Conservation (phyloP, 495 filamentous ascomycete genomes). For the Talaromyces liani region DNA sequence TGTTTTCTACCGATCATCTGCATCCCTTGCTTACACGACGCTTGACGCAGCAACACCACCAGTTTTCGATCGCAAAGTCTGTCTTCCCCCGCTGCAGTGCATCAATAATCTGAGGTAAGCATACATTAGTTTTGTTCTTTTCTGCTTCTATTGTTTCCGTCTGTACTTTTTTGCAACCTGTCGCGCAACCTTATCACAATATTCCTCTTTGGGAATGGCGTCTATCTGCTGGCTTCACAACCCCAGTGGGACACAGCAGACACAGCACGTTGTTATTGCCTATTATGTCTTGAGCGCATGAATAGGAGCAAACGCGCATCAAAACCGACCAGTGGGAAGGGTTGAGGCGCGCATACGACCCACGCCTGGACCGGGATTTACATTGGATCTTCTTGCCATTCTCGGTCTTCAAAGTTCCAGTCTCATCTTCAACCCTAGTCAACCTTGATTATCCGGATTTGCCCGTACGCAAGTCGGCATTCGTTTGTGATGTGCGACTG, state of each 20-base stretch:
- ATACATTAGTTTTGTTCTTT: constrained; percentile 5
- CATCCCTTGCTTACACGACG: background rate
- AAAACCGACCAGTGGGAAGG: background rate
- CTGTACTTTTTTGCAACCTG: background rate
- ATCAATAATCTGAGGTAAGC: constrained; percentile 4
- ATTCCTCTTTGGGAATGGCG: background rate
- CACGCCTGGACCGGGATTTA: background rate
- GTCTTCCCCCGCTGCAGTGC: background rate
- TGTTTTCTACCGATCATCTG: background rate
- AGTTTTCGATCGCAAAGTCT: background rate
- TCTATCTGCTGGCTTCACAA: background rate
- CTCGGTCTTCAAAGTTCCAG: background rate
- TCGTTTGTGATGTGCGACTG: background rate
- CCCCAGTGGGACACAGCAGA: background rate
- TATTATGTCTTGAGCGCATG: background rate
- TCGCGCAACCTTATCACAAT: background rate
- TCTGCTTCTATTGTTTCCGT: constrained; percentile 1
- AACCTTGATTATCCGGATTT: background rate
- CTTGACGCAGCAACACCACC: background rate
- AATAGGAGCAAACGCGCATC: background rate
- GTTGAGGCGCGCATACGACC: background rate
- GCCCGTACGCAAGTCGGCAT: background rate
- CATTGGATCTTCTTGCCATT: background rate
- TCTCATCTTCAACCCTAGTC: background rate
- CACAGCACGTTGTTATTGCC: constrained; percentile 1